phyloP scores from a whole-genome alignment of 768 basidiomycete species.

The Suillus occidentalis region DNA sequence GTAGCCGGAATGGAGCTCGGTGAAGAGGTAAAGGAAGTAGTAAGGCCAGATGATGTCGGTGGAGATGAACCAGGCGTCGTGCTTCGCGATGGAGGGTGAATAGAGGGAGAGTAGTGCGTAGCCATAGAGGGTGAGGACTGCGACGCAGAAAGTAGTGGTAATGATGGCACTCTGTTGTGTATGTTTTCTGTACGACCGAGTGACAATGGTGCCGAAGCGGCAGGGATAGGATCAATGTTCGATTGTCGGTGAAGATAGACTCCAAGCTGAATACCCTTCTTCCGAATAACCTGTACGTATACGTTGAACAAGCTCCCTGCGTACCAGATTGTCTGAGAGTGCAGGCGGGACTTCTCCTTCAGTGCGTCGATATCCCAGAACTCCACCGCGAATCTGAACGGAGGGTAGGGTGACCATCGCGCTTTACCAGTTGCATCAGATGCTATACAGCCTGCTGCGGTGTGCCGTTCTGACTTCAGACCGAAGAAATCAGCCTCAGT shows the following conservation, averaged over 20 bases:
- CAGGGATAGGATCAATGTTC: slow-evolving; percentile 75
- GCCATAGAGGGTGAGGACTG: slow-evolving; percentile 22
- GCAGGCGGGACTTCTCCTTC: slow-evolving; percentile 80
- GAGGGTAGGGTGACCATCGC: slow-evolving; percentile 72
- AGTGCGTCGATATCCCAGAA: slow-evolving; percentile 85
- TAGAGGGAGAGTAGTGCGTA: slow-evolving; percentile 45
- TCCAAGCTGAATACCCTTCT: slow-evolving; percentile 80
- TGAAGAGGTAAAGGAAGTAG: slow-evolving; percentile 24
- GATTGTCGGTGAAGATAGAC: slow-evolving; percentile 89
- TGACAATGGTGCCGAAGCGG: slow-evolving; percentile 56
- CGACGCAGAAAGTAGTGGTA: slow-evolving; percentile 31
- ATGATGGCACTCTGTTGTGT: slow-evolving; percentile 30
- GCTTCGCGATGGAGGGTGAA: slow-evolving; percentile 45
- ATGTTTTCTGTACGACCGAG: slow-evolving; percentile 23
- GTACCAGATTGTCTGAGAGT: slow-evolving; percentile 88
- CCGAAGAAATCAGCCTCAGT: slow-evolving; percentile 67
- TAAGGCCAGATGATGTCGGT: slow-evolving; percentile 19
- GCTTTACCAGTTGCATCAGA: slow-evolving; percentile 44
- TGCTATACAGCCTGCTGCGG: slow-evolving; percentile 41
- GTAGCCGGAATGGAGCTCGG: slow-evolving; percentile 38
- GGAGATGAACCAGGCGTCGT: slow-evolving; percentile 39
- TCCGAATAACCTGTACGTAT: slow-evolving; percentile 85
- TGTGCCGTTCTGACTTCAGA: slow-evolving; percentile 46
- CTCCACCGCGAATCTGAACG: slow-evolving; percentile 84
- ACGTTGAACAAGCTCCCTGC: slow-evolving; percentile 87